These are phyloP conservation scores for Puccinia polysora DNA, from an alignment of 1,284 basidiomycete species.

Conservation along the genomic window DNA sequence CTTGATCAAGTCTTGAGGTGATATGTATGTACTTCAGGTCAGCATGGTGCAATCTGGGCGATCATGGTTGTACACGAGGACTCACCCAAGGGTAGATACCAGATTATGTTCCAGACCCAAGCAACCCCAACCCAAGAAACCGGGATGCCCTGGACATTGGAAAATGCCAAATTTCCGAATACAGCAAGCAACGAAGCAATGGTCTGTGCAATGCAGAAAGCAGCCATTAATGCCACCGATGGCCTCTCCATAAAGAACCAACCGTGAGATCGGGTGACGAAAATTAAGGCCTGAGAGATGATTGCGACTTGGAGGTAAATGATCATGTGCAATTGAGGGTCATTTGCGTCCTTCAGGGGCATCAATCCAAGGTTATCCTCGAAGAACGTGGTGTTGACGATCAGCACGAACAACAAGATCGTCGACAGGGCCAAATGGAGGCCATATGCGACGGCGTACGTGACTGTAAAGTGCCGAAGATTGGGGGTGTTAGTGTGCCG, in stretches of 20 bases:
- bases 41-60: not conserved
- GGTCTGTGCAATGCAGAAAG: slow-evolving; percentile 41
- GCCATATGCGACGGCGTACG: slow-evolving; percentile 90
- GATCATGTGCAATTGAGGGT: slow-evolving; percentile 65
- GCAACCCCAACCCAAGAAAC: slow-evolving; percentile 95
- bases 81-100: slow-evolving; percentile 36
- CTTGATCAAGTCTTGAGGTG: slow-evolving; percentile 78
- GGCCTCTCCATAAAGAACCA: slow-evolving; percentile 44
- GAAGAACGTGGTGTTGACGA: slow-evolving; percentile 85
- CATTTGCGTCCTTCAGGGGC: slow-evolving; percentile 21
- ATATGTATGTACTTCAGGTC: not conserved
- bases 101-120: slow-evolving; percentile 53
- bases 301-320: slow-evolving; percentile 47
- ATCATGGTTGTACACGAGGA: not conserved
- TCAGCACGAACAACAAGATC: slow-evolving; percentile 73
- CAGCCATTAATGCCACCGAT: slow-evolving; percentile 28
- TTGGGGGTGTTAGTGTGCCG: not conserved
- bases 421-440: slow-evolving; percentile 86
- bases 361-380: slow-evolving; percentile 73
- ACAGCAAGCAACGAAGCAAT: slow-evolving; percentile 33
- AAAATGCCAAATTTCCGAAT: slow-evolving; percentile 32
- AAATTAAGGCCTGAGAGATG: slow-evolving; percentile 44
- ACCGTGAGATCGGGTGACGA: slow-evolving; percentile 43
- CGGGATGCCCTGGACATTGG: slow-evolving; percentile 54
- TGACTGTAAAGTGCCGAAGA: slow-evolving; percentile 55